Evolutionary conservation across 1,284 basidiomycete species (phyloP), one percentile per base, ranked within the genome.

Genomic region (Ustilago nuda): DNA sequence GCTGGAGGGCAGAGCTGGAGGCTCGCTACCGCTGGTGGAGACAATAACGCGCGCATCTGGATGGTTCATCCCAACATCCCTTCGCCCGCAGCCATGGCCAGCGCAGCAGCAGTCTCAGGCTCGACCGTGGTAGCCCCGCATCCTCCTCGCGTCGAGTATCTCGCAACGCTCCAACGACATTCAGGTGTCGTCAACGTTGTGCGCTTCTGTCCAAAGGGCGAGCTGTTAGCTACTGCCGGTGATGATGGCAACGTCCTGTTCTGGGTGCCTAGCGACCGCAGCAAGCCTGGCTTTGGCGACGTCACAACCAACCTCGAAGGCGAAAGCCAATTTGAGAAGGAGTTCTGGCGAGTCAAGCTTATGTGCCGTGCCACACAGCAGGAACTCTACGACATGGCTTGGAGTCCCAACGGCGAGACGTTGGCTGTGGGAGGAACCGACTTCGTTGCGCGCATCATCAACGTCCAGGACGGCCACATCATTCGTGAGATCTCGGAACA

Each of bases 171-270:
- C 58, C 92, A 90, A 79, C 91, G 94, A 83, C 96, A 99, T 87
- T 94, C 94, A 12, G 94, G 94, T 27, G 91, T 95, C 6, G 96
- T 99, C 72, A 99, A 99, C 79, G 96, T 97, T 15, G 96, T 97
- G 30, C 89, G 96, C 53, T 99, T 94, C 88, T 95, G 93, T 81
- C 96, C 96, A 8, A 64, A 66, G 27, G 83, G 82, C 27, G 84
- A 84, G 27, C 48, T 82, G 19, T 68, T 84, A 2, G 83, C 82
- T 8, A 84, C 82, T 6, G 82, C 83, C 1, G 84, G 96, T 92
- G 84, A 80, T 90, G 96, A 99, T 87, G 96, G 96, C 11, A 95
- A 95, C 90, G 92, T 99, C 70, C 93, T 98, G 58, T 91, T 98
- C 23, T 99, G 96, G 96, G 91, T 93, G 0, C 93, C 91, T 9